These are phyloP conservation scores for Mycena capillaripes DNA, from an alignment of 768 basidiomycete species.

Conservation along the genomic window DNA sequence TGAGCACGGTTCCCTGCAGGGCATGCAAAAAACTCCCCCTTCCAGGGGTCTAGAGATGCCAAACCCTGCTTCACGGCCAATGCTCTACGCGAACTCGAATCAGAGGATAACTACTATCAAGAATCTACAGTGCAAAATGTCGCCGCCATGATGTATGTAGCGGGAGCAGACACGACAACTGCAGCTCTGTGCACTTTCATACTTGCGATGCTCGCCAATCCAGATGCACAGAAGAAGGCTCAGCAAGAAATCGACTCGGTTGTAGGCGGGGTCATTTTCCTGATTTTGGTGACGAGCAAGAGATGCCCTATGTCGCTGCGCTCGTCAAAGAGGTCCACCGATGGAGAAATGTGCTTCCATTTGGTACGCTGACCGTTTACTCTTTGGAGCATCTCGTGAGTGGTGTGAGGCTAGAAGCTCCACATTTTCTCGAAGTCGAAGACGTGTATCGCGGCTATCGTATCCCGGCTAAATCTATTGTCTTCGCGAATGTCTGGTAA, in stretches of 20 bases:
- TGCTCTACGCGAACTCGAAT: not conserved
- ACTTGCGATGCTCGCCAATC: conserved; percentile 35
- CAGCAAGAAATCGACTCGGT: conserved; percentile 55
- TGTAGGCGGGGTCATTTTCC: conserved; percentile 50
- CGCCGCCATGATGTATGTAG: not conserved
- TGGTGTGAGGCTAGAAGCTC: not conserved
- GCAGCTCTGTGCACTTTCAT: not conserved
- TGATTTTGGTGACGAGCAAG: conserved; percentile 44
- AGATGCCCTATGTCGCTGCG: conserved; percentile 52
- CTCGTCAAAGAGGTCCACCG: conserved; percentile 53
- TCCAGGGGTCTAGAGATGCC: not conserved
- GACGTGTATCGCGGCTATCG: conserved; percentile 6
- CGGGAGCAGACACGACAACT: not conserved
- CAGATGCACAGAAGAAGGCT: too few relatives aligned
- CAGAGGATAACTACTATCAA: not conserved
- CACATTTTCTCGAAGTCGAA: not conserved
- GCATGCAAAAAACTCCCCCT: too few relatives aligned
- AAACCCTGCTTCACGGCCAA: not conserved
- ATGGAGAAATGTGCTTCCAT: conserved; percentile 37
- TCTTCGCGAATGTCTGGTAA: not conserved
- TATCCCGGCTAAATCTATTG: not conserved
- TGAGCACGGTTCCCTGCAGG: too few relatives aligned
- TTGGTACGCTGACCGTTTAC: not conserved
- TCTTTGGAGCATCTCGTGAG: not conserved
- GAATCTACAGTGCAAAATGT: not conserved